Conservation (phyloP, 1,139 yeast genomes). For the Saccharomycopsis hybrid region DNA sequence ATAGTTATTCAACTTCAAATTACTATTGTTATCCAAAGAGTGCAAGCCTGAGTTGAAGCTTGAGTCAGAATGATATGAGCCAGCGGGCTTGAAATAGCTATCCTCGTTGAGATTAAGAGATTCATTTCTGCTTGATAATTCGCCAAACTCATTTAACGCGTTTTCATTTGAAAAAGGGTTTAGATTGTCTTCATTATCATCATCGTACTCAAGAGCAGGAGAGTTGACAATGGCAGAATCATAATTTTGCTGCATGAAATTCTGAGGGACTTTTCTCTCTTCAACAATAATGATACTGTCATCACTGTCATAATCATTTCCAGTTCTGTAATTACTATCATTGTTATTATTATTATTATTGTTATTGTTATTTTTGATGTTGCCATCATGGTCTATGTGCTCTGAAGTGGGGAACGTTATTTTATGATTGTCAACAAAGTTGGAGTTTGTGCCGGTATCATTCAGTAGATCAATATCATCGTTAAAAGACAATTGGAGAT, state of each 20-base stretch:
- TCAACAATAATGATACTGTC: constrained; percentile 11
- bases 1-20: no score
- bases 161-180: constrained; percentile 12
- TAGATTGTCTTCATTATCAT: not conserved
- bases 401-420: no score
- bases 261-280: not conserved
- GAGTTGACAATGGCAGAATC: not conserved
- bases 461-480: no score
- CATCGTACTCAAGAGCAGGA: not conserved
- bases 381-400: no score
- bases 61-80: constrained; percentile 1
- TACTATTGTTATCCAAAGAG: not conserved
- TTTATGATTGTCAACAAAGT: no score
- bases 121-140: not conserved
- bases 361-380: no score
- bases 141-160: constrained; percentile 1
- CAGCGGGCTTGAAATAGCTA: not conserved
- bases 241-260: no score
- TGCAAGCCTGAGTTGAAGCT: constrained; percentile 1
- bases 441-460: no score
- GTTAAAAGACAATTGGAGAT: no score
- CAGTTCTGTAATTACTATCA: not conserved
- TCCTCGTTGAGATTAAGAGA: not conserved
- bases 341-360: not conserved
- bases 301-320: constrained; percentile 3